Base-by-base conservation (phyloP, 2,329 filamentous ascomycete genomes). In the Botryotinia convoluta region DNA sequence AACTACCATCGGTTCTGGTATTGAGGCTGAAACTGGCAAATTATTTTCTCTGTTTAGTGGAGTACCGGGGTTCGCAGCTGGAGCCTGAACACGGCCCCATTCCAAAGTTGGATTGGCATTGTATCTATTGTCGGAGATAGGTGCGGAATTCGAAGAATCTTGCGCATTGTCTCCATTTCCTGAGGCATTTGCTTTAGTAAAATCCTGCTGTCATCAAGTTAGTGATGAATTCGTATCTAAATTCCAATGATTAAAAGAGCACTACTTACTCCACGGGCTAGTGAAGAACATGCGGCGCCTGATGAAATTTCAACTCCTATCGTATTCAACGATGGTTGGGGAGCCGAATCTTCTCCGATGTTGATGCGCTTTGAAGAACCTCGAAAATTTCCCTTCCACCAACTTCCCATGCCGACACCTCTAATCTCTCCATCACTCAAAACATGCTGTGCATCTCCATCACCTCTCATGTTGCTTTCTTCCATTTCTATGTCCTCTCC, bases 361-460 rank as follows among this genome's bases (percentile, higher is more conserved):
- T 57, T 37, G 12, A 32, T 26, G 18, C 6, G 16, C 16, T 32
- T 57, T 44, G 65, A 44, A 5, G 51, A 69, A 57, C 22, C 48
- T 57, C 48, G n/a, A 12, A 57, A 18, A 42, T 7, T 42, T 29
- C 67, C 71, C 64, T 75, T 78, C 74, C 76, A 78, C 79, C 78
- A 80, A 65, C 75, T 78, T 35, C 73, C 74, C 45, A 73, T 77
- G 6, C 77, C 78, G 39, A 78, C 63, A 8, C 76, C 77, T n/a
- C 69, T 76, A 45, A 79, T 77, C 29, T 75, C 73, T 16, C 70
- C 75, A 42, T 44, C 59, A 61, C 64, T 62, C 10, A 67, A 26
- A 44, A 72, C 71, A 4, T 57, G 9, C 9, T 39, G 39, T 48
- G 63, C 42, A 26, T 37, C 35, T 22, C 44, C 59, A 39, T 72